Evolutionary conservation across 306 rosid species (phyloP).

Genomic region (Prunus armeniaca): DNA sequence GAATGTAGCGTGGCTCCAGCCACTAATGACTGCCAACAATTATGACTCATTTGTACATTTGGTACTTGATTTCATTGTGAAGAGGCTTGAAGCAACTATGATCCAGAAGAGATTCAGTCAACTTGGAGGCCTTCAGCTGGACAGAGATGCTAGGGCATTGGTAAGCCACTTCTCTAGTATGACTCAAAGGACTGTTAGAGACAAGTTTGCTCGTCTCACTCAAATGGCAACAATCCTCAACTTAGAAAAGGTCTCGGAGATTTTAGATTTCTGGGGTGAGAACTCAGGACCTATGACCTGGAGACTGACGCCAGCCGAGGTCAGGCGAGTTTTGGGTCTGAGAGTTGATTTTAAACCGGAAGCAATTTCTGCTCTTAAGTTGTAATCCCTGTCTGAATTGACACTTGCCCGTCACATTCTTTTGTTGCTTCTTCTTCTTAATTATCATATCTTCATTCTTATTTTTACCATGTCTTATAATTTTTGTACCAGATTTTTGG

Average conservation of each 20-base stretch:
- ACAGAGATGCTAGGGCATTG: slow-evolving; percentile 86
- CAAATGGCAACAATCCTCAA: slow-evolving; percentile 95
- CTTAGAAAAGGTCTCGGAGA: slow-evolving; percentile 94
- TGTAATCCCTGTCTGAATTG: slow-evolving; percentile 35
- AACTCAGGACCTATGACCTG: slow-evolving; percentile 98
- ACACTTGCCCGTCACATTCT: slow-evolving; percentile 25
- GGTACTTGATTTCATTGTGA: slow-evolving; percentile 78
- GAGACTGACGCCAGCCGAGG: slow-evolving; percentile 98
- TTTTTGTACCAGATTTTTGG: slow-evolving; percentile 5
- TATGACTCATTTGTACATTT: slow-evolving; percentile 80
- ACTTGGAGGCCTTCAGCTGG: slow-evolving; percentile 97
- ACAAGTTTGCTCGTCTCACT: slow-evolving; percentile 92
- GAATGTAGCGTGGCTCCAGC: slow-evolving; percentile 83
- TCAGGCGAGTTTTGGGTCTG: slow-evolving; percentile 82
- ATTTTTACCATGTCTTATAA: slow-evolving; percentile 1
- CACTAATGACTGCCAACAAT: slow-evolving; percentile 82
- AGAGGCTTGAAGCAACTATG: slow-evolving; percentile 94
- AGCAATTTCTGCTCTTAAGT: slow-evolving; percentile 80
- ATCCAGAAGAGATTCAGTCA: slow-evolving; percentile 96
- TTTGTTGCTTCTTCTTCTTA: slow-evolving; percentile 31
- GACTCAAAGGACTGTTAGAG: slow-evolving; percentile 93
- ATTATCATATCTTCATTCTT: slow-evolving; percentile 21
- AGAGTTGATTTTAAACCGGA: slow-evolving; percentile 94
- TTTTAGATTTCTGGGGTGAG: slow-evolving; percentile 98
- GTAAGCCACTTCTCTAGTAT: slow-evolving; percentile 90